Base-by-base conservation (phyloP, 257 asterid genomes). In the Schizonepeta tenuifolia region DNA sequence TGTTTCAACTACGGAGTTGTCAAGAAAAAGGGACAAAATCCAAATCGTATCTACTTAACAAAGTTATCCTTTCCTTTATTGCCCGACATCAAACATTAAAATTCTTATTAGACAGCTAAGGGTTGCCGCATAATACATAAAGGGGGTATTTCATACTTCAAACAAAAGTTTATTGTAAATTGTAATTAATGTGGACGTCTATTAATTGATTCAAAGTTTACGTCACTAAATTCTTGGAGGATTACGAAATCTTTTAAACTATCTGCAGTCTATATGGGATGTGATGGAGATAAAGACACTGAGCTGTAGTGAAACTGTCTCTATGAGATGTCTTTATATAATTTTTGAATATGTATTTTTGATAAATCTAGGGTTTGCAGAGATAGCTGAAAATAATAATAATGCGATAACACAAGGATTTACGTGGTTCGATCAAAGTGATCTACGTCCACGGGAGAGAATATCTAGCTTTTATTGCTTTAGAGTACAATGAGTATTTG, bases 31-130 rank as follows among this genome's bases (percentile, higher is more conserved):
- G 24, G 65, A 72, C 81, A 75, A 18, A 24, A 78, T 78, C 78
- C 65, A 49, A 82, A 75, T 75, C 78, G 70, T 21, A 82, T 75
- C 79, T 43, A 62, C 13, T 71, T 72, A 75, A 82, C 40, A 56
- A 82, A 13, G 17, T 50, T 75, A 66, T 71, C 79, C 73, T 14
- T 33, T 67, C 7, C 63, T 71, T 67, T 65, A 77, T 81, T 70
- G 65, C 50, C 80, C 80, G 85, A 77, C 85, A 81, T 28, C n/a
- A 68, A 75, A 57, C 81, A 74, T 71, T 35, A 71, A 44, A 67
- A 4, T 15, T 67, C 54, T 43, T 53, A 24, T 57, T 24, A 72
- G 69, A 75, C 77, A 75, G 33, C 75, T 40, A 66, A 66, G 73
- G 70, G 14, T 58, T 60, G 50, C 54, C 50, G 12, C 58, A 50